Percentiles rank a stretch among this genome's conserved stretches.
Evolutionary conservation across 305 asterid genomes (phyloP).

Genomic region (Solanum hybrid): DNA sequence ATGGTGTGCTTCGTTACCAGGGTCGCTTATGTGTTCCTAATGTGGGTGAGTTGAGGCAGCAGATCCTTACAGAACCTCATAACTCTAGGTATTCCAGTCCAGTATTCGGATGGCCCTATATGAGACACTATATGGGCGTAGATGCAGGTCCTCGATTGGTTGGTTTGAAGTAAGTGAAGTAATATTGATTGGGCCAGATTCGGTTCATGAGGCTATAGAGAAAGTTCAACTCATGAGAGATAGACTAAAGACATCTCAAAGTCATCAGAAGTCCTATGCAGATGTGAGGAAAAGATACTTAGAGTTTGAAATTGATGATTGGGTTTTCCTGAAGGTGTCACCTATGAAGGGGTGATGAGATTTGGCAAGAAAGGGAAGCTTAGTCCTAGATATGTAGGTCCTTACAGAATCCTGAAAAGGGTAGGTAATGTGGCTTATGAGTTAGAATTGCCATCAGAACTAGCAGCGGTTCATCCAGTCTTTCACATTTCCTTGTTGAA

Average conservation of each 20-base stretch:
- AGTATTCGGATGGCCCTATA: neutral
- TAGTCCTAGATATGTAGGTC: neutral
- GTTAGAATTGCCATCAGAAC: neutral
- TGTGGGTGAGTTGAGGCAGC: no score
- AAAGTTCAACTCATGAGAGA: neutral
- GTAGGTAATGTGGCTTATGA: neutral
- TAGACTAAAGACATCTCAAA: neutral
- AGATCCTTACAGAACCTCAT: neutral
- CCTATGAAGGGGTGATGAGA: neutral
- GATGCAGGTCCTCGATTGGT: neutral
- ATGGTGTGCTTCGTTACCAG: no score
- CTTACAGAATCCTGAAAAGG: neutral
- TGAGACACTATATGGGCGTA: neutral
- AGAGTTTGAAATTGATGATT: neutral
- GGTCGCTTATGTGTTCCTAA: no score
- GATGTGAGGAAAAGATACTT: neutral
- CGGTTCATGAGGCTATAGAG: neutral
- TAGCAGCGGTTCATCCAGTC: neutral
- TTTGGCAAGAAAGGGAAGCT: neutral
- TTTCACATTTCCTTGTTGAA: neutral
- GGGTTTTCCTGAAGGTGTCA: neutral
- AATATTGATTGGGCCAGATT: neutral
- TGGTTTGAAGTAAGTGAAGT: neutral
- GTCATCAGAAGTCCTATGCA: neutral
- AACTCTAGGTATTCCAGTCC: neutral